Evolutionary conservation across 139 green algal species (phyloP), one percentile per base, ranked within the genome.

Genomic region (Chlorella ohadii): DNA sequence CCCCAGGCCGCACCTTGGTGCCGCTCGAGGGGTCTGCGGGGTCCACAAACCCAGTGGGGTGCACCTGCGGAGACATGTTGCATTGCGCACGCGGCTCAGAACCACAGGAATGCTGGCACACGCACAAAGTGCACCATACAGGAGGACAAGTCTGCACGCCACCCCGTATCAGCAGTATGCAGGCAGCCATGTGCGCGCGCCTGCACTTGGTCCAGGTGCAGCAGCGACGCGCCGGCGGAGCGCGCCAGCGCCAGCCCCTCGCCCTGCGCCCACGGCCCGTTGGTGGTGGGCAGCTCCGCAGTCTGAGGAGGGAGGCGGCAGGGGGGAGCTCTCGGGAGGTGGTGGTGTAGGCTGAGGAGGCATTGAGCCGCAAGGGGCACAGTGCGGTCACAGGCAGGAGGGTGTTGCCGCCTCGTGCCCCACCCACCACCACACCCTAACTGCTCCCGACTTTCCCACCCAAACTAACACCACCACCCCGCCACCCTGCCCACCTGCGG

Each of bases 31-130:
- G 90, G 78, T 95, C 89, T 15, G 78, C 39, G 20, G 91, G 88
- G 79, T 96, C 91, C 59, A 96, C 86, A 87, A 96, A 94, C 19
- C 91, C 93, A 22, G 94, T 96, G 34, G 92, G 92, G 83, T 96
- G 92, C 38, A 96, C 82, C 79, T 59, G 51, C 51, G 44, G 44
- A 11, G n/a, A n/a, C n/a, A n/a, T n/a, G n/a, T n/a, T n/a, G n/a
- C n/a, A n/a, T n/a, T n/a, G n/a, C n/a, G n/a, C n/a, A n/a, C n/a
- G n/a, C 7, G 44, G 44, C 9, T 6, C 44, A 9, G 9, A 9
- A 51, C 7, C 44, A 16, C 44, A 51, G 44, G 9, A 51, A 9
- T 51, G 44, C 44, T 51, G n/a, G n/a, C 44, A 51, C 9, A 51
- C 9, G 44, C 44, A 51, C 44, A 51, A 9, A 51, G 44, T 6